A percentile compares a stretch with the other conserved stretches of the same genome.
Evolutionary conservation across 495 filamentous ascomycete species (phyloP).

Genomic region (Xylaria cubensis): DNA sequence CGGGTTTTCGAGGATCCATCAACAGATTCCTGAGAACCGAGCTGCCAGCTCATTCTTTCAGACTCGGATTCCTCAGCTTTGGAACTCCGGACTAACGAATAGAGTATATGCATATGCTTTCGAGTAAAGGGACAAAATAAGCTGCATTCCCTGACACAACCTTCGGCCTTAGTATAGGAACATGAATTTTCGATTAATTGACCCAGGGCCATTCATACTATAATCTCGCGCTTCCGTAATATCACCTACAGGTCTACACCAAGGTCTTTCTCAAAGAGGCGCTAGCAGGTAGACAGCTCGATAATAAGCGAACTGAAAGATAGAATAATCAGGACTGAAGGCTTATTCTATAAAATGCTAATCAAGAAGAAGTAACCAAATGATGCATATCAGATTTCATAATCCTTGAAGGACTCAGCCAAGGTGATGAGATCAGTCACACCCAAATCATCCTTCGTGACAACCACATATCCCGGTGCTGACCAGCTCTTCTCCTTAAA

Average conservation of each 20-base stretch:
- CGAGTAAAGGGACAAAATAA: neutral
- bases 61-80: conserved; percentile 58
- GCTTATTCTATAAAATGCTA: neutral
- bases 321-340: neutral
- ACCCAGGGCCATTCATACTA: neutral
- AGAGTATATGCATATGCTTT: conserved; percentile 48
- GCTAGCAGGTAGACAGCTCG: neutral
- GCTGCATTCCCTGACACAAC: neutral
- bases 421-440: conserved; percentile 19
- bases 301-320: neutral
- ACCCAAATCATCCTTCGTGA: conserved; percentile 24
- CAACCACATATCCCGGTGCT: conserved; percentile 17
- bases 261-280: neutral
- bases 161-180: neutral
- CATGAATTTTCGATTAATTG: neutral
- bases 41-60: conserved; percentile 57
- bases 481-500: conserved; percentile 22
- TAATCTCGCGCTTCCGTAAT: neutral
- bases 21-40: conserved; percentile 31
- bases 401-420: conserved; percentile 20
- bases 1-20: conserved; percentile 33
- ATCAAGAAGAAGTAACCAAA: neutral
- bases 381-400: neutral
- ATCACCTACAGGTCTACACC: neutral
- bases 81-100: conserved; percentile 61